Conservation (phyloP, 129 eudicot species). For the Flaveria trinervia region DNA sequence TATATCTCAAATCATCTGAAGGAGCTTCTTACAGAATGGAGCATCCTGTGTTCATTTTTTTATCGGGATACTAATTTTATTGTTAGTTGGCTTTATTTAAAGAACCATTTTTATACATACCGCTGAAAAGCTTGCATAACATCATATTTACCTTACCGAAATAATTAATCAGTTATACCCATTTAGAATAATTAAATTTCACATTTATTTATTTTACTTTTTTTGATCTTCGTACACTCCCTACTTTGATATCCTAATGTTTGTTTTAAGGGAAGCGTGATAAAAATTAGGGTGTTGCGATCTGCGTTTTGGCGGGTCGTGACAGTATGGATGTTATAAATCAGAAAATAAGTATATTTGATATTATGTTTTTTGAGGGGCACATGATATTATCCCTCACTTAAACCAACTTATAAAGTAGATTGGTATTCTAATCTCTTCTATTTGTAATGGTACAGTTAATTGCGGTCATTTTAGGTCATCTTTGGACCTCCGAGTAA, state of each 20-base stretch:
- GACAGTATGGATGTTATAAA: too few species aligned
- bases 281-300: too few species aligned
- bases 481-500: slow-evolving; percentile 99
- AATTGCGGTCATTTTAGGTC: slow-evolving; percentile 90
- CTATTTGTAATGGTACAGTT: slow-evolving; percentile 50
- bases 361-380: not conserved
- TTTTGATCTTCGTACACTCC: too few species aligned
- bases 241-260: not conserved
- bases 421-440: not conserved
- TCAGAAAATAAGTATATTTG: not conserved
- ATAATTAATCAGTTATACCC: too few species aligned
- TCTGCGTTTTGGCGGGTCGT: too few species aligned
- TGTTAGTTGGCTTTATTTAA: not conserved
- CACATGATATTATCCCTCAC: too few species aligned
- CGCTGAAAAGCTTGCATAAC: not conserved
- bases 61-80: not conserved
- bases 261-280: not conserved
- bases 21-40: not conserved
- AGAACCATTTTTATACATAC: too few species aligned
- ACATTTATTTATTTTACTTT: too few species aligned
- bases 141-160: not conserved
- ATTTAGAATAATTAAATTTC: too few species aligned
- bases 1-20: not conserved
- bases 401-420: not conserved
- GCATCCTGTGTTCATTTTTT: not conserved